Evolutionary conservation across 75 land plant genomes (phyloP).

Genomic region (Pinus tabuliformis): DNA sequence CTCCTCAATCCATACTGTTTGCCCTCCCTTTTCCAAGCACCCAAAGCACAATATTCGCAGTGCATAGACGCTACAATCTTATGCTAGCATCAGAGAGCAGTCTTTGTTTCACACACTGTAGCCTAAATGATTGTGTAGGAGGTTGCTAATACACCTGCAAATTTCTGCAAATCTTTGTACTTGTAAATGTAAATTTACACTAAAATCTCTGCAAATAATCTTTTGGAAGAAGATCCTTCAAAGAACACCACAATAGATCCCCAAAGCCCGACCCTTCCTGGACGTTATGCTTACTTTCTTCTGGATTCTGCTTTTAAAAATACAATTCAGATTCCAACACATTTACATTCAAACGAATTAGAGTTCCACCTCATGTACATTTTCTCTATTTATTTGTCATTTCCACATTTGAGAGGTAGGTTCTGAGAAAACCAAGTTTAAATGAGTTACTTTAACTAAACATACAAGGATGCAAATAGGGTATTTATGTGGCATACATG

Average conservation of each 20-base stretch:
- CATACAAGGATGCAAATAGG: not conserved
- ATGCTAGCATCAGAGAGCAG: not conserved
- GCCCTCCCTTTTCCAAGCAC: not conserved
- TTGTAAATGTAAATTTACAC: no score
- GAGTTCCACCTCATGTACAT: not conserved
- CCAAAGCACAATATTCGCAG: not conserved
- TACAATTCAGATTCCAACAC: not conserved
- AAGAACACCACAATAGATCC: not conserved
- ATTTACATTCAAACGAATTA: not conserved
- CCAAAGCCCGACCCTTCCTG: not conserved
- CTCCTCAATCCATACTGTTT: not conserved
- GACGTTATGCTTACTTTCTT: not conserved
- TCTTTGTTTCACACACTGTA: not conserved
- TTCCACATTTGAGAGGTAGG: not conserved
- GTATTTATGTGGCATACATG: not conserved
- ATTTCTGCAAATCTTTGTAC: not conserved
- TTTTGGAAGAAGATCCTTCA: no score
- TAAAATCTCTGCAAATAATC: no score
- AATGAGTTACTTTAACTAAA: not conserved
- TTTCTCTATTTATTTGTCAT: not conserved
- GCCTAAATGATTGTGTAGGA: not conserved
- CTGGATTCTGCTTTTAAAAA: not conserved
- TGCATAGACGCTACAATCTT: not conserved
- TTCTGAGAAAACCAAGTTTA: not conserved
- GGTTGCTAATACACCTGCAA: not conserved